These are phyloP conservation scores for Nigrospora oryzae DNA, from an alignment of 2,329 filamentous ascomycete genomes.

Conservation along the genomic window DNA sequence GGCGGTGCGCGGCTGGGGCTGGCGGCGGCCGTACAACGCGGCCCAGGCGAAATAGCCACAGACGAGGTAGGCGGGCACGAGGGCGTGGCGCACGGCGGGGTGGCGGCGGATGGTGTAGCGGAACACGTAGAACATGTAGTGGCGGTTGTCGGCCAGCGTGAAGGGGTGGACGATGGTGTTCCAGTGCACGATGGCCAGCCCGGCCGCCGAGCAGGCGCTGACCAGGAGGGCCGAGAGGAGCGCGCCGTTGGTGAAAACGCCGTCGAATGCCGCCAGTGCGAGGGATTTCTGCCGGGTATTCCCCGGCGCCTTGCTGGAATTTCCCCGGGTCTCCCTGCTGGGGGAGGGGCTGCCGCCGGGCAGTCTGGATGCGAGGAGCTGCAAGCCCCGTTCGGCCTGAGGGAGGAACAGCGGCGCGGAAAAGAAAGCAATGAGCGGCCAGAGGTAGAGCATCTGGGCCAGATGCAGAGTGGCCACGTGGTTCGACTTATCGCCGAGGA, in stretches of 20 bases:
- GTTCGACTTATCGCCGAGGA: constrained; percentile 90
- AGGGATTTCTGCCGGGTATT: not conserved
- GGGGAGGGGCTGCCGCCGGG: not conserved
- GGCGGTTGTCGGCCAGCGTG: constrained; percentile 89
- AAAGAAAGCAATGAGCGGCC: constrained; percentile 85
- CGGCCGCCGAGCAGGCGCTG: constrained; percentile 23
- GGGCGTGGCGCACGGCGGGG: constrained; percentile 54
- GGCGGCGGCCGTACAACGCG: constrained; percentile 32
- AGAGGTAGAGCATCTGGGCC: constrained; percentile 91
- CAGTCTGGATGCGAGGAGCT: not conserved
- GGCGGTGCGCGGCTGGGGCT: too few species aligned
- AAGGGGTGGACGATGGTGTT: constrained; percentile 97
- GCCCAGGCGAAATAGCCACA: constrained; percentile 63
- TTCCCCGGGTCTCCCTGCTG: not conserved
- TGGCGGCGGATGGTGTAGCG: constrained; percentile 67
- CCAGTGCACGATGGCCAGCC: constrained; percentile 51
- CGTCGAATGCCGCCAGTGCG: constrained; percentile 10
- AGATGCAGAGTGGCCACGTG: constrained; percentile 84
- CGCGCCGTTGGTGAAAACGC: constrained; percentile 19
- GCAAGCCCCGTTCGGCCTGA: constrained; percentile 26
- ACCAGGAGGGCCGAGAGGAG: constrained; percentile 28
- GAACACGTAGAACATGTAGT: constrained; percentile 97
- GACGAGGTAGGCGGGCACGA: constrained; percentile 61
- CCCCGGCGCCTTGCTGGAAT: too few species aligned
- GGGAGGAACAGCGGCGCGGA: constrained; percentile 69